Evolutionary conservation across 176 grass and related monocot genomes (phyloP), one percentile per base, ranked within the genome.

Genomic region (Cenchrus fungigraminus): DNA sequence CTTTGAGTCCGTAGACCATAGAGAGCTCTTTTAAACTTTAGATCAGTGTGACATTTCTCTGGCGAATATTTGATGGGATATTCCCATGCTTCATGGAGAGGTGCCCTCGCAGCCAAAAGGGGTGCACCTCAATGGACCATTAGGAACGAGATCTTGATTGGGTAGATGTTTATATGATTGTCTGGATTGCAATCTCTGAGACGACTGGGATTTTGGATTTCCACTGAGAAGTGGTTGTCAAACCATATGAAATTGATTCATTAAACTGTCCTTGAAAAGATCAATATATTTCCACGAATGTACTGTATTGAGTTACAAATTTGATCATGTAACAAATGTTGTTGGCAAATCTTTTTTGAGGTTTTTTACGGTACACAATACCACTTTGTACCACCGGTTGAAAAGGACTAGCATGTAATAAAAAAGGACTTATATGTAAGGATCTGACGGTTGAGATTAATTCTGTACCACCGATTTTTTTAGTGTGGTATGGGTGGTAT

Each of bases 61-160:
- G 42, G 28, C 59, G 88, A 90, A 90, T 90, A 90, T 90, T 81
- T 83, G 79, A 86, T 83, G 8, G 88, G 84, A 90, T 90, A 90
- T 86, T 90, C 88, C 65, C 66, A 76, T 79, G 73, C 84, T 66
- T 70, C 66, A 86, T 40, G 66, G 42, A 58, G 78, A n/a, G n/a
- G 57, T 86, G 78, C 37, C 72, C 73, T 82, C 72, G 20, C 47
- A 82, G 43, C 47, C 47, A 71, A 89, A 82, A 37, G 16, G 17
- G 46, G 71, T 19, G 9, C 34, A 8, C 80, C 55, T 43, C 73
- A 63, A 62, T 80, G 61, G 54, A 65, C 78, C 52, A 69, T 69
- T 62, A 70, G 22, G 46, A 76, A 80, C 63, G 77, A 59, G 54
- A 81, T 53, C 52, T 12, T 56, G 69, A 63, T 62, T 68, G 12